Percentiles rank a stretch among this genome's conserved stretches.
These are phyloP conservation scores for Lachancea cidri DNA, from an alignment of 805 yeast species.

Conservation along the genomic window DNA sequence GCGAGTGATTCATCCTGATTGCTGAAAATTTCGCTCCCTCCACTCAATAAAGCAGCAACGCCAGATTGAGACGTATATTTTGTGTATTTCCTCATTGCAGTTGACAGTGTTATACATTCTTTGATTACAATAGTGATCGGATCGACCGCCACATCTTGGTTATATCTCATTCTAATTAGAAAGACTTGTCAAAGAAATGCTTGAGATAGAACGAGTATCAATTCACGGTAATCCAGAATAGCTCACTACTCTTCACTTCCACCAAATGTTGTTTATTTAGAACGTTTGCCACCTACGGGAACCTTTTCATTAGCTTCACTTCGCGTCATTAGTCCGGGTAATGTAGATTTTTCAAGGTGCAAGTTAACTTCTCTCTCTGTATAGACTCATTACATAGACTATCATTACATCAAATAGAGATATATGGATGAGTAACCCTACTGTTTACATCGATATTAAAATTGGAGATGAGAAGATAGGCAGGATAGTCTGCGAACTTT, in stretches of 20 bases:
- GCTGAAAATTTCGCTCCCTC: slow-evolving; percentile 49
- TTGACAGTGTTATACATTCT: slow-evolving; percentile 80
- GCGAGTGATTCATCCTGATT: slow-evolving; percentile 39
- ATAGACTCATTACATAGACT: too few species aligned
- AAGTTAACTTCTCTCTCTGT: too few species aligned
- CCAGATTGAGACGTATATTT: slow-evolving; percentile 62
- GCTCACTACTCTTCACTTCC: not conserved
- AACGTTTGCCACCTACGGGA: not conserved
- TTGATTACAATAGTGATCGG: slow-evolving; percentile 78
- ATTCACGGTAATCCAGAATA: too few species aligned
- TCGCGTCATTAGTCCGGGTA: not conserved
- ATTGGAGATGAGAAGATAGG: slow-evolving; percentile 44
- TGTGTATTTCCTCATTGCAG: slow-evolving; percentile 85
- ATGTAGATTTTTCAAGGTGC: not conserved
- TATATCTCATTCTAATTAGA: slow-evolving; percentile 1
- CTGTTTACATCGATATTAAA: slow-evolving; percentile 47
- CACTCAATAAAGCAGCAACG: slow-evolving; percentile 80
- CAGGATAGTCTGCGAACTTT: slow-evolving; percentile 56
- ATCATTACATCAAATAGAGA: too few species aligned
- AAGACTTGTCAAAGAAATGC: not conserved
- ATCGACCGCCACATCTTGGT: slow-evolving; percentile 45
- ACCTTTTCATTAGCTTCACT: not conserved
- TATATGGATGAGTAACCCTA: not conserved
- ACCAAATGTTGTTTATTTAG: not conserved
- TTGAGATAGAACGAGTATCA: not conserved